Conservation (phyloP, 768 basidiomycete genomes). For the Cystofilobasidium macerans region DNA sequence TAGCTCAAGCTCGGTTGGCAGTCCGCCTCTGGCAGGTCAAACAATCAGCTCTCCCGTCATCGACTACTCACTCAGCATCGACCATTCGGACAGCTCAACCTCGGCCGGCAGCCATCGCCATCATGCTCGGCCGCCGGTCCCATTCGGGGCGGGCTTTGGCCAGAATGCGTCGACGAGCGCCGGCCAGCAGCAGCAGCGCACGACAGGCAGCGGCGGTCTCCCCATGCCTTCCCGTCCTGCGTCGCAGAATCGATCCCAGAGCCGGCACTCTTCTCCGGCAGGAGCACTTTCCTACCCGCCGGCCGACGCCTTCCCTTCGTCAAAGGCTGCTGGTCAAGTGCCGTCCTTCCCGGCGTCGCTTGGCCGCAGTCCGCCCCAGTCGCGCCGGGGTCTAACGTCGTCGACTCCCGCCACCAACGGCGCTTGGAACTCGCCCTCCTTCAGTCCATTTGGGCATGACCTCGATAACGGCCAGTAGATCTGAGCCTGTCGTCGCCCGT, state of each 20-base stretch:
- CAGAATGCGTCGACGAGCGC: background rate
- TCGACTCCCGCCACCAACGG: background rate
- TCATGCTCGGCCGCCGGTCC: background rate
- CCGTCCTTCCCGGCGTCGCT: background rate
- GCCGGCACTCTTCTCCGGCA: constrained; percentile 14
- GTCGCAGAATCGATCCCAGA: background rate
- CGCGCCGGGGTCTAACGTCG: background rate
- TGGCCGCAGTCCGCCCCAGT: constrained; percentile 1
- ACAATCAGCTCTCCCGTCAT: constrained; percentile 7
- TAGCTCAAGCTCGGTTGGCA: background rate
- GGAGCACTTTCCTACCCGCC: constrained; percentile 6
- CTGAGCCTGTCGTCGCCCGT: too few relatives aligned
- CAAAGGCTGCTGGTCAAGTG: background rate
- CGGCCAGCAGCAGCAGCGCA: too few relatives aligned
- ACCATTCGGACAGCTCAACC: constrained; percentile 6
- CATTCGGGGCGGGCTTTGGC: background rate
- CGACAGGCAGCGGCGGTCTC: background rate
- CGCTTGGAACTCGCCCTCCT: constrained; percentile 14
- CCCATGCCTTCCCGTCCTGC: background rate
- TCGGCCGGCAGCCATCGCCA: background rate
- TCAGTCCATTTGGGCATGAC: constrained; percentile 19
- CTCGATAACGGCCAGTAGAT: background rate
- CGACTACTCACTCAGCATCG: constrained; percentile 11
- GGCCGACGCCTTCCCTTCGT: background rate
- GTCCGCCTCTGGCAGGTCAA: constrained; percentile 1